Base-by-base conservation (phyloP, 202 grass and related monocot species). In the Eragrostis tef region DNA sequence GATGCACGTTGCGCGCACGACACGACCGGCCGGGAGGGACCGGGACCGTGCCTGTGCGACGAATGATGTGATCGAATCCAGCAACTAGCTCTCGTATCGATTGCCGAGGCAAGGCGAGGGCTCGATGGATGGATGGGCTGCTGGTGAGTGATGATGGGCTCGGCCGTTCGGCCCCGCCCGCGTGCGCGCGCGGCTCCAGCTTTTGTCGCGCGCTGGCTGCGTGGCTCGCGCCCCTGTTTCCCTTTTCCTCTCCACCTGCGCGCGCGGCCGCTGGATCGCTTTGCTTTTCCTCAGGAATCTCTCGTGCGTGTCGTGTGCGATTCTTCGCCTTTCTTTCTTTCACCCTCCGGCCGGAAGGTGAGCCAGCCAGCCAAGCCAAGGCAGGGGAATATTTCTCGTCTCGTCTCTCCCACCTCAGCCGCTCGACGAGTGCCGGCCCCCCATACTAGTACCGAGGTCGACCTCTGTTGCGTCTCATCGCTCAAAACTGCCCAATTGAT, bases 171-270 rank as follows among this genome's bases (percentile, higher is more conserved):
- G 8, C 14, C 36, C 3, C 34, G 34, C 51, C 58, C 43, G 79
- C 79, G 79, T 72, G 79, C 79, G 26, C 53, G 17, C 16, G 7
- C 42, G 7, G 12, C 41, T 21, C 44, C 79, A 82, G 79, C 68
- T 82, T 82, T 73, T 82, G 68, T 63, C 68, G 72, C 52, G 10
- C 71, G 3, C 1, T 6, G 17, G 17, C 61, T 26, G 21, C 57
- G 31, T 34, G 31, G 31, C 60, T 16, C 13, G 12, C 5, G 14
- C 58, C 49, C 48, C 17, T 7, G 16, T 53, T 20, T 4, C 47
- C 47, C 47, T 12, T 31, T 53, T 12, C 34, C 34, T 46, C 25
- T 24, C 11, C 70, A 2, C 17, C 44, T 10, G 12, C 12, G 1
- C 20, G 50, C 50, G 34, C 6, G n/a, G n/a, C n/a, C 6, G 27